A percentile compares a stretch with the other conserved stretches of the same genome.
Evolutionary conservation across 2,329 filamentous ascomycete species (phyloP).

Genomic region (Alternaria burnsii): DNA sequence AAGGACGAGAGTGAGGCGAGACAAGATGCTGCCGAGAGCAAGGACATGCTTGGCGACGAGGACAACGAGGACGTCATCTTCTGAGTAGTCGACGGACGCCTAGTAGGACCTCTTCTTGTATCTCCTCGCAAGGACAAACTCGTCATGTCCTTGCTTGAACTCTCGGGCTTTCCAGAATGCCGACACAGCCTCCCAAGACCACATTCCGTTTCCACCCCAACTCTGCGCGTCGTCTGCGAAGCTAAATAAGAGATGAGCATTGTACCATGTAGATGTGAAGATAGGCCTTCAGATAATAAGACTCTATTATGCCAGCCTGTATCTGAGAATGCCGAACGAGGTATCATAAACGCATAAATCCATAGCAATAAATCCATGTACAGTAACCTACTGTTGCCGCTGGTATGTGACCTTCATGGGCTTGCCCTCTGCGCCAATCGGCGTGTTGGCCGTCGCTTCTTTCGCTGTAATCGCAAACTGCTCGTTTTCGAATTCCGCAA

Average conservation of each 20-base stretch:
- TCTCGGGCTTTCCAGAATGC: constrained; percentile 4
- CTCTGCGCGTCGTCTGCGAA: not conserved
- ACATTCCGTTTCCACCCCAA: not conserved
- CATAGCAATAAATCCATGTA: constrained; percentile 29
- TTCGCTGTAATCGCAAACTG: constrained; percentile 90
- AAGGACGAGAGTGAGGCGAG: constrained; percentile 13
- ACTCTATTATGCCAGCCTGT: constrained; percentile 16
- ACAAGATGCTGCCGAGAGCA: constrained; percentile 54
- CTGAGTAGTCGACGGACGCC: constrained; percentile 50
- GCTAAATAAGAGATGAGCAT: constrained; percentile 17
- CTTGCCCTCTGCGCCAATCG: constrained; percentile 76
- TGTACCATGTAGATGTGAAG: constrained; percentile 16
- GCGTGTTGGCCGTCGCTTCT: constrained; percentile 88
- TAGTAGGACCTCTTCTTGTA: not conserved
- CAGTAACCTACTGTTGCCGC: constrained; percentile 68
- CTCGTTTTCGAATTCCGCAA: constrained; percentile 95
- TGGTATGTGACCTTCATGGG: constrained; percentile 96
- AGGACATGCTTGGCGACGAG: constrained; percentile 76
- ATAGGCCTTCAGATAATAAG: constrained; percentile 17
- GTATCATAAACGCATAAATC: constrained; percentile 36
- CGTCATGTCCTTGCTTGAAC: constrained; percentile 7
- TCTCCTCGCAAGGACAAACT: not conserved
- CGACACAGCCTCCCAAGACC: not conserved
- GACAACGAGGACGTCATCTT: constrained; percentile 91
- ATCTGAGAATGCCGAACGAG: constrained; percentile 22